Evolutionary conservation across 805 yeast genomes (phyloP).

Genomic region (Candida easanensis): DNA sequence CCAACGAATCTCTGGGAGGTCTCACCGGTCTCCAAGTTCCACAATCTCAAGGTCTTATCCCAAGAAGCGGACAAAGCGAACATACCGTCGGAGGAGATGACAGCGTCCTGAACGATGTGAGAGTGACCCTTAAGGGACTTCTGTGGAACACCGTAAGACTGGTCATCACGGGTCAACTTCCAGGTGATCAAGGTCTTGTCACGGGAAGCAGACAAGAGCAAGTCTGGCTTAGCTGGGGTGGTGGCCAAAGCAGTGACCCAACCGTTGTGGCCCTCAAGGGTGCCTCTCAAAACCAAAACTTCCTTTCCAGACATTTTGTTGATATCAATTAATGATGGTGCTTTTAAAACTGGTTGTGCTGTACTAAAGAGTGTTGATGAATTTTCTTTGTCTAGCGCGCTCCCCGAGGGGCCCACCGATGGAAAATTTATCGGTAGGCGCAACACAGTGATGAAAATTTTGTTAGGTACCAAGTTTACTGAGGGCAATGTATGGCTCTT

Average conservation of each 20-base stretch:
- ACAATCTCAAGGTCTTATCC: slow-evolving; percentile 98
- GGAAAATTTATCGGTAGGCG: too few relatives aligned
- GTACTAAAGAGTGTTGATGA: background rate
- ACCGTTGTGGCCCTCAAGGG: slow-evolving; percentile 95
- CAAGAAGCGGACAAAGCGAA: slow-evolving; percentile 98
- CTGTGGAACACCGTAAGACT: slow-evolving; percentile 97
- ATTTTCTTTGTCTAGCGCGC: slow-evolving; percentile 2
- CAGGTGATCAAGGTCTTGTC: slow-evolving; percentile 98
- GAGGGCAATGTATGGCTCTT: slow-evolving; percentile 20
- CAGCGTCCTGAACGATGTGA: slow-evolving; percentile 97
- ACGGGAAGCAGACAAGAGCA: slow-evolving; percentile 97
- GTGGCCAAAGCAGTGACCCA: slow-evolving; percentile 99
- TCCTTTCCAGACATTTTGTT: slow-evolving; percentile 76
- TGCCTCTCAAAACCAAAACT: slow-evolving; percentile 99
- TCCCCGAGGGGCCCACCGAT: background rate
- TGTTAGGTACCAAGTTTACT: slow-evolving; percentile 27
- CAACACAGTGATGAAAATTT: too few relatives aligned
- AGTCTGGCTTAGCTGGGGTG: slow-evolving; percentile 96
- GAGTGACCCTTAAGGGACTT: slow-evolving; percentile 97
- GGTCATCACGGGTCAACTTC: slow-evolving; percentile 95
- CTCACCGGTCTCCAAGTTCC: slow-evolving; percentile 95
- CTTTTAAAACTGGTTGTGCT: background rate
- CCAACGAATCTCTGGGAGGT: slow-evolving; percentile 94
- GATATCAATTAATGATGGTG: slow-evolving; percentile 2
- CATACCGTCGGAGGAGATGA: slow-evolving; percentile 96